Percentiles rank a stretch among this genome's conserved stretches.
Conservation (phyloP, 345 rosid species). For the Pugionium dolabratum region DNA sequence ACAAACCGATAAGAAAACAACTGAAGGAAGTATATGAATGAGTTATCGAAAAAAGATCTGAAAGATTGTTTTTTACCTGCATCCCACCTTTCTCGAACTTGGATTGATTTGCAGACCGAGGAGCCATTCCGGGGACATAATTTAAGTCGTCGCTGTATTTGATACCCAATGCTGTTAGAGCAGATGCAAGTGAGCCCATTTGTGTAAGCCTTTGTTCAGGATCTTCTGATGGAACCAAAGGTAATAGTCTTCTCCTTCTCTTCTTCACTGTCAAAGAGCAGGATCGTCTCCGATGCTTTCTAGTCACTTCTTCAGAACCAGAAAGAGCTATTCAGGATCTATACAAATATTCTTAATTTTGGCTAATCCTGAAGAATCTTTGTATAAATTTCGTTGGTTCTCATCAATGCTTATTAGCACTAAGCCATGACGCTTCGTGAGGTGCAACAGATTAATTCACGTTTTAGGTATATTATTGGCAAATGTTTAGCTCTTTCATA, state of each 20-base stretch:
- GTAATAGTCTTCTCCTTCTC: conserved; percentile 71
- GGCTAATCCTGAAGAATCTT: background rate
- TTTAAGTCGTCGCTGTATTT: conserved; percentile 67
- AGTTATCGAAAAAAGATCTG: background rate
- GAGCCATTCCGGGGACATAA: conserved; percentile 67
- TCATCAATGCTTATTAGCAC: conserved; percentile 18
- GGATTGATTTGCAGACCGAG: conserved; percentile 66
- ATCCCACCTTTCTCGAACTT: conserved; percentile 75
- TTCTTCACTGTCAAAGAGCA: conserved; percentile 70
- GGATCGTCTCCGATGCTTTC: conserved; percentile 67
- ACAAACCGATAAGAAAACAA: conserved; percentile 1
- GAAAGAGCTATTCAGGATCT: background rate
- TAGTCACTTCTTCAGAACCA: conserved; percentile 38
- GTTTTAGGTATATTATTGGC: background rate
- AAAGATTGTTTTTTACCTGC: conserved; percentile 58
- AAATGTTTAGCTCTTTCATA: conserved; percentile 15
- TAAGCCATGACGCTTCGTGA: background rate
- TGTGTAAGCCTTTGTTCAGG: conserved; percentile 57
- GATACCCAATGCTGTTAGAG: conserved; percentile 42
- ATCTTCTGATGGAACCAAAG: conserved; percentile 71
- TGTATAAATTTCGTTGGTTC: conserved; percentile 2
- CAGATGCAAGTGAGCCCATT: conserved; percentile 83
- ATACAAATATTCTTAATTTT: background rate
- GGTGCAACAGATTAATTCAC: background rate
- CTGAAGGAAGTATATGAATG: background rate